Base-by-base conservation (phyloP, 163 green algal species). In the Scenedesmus sp. region DNA sequence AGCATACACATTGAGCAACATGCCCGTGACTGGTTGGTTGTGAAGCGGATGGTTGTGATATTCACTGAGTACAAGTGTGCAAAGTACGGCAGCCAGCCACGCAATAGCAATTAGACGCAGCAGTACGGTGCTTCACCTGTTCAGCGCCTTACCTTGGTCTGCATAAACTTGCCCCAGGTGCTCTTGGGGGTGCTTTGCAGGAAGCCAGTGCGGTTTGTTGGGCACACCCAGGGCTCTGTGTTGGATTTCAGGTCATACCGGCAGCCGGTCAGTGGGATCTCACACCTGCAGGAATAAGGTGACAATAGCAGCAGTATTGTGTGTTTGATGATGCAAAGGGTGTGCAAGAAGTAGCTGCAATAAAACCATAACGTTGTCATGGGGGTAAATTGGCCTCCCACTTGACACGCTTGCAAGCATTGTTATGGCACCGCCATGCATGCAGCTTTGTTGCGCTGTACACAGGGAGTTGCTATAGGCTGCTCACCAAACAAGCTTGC, bases 141-240 rank as follows among this genome's bases (percentile, higher is more conserved):
- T 34, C 66, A 18, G 18, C 16, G 18, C 16, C 66, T 76, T 76
- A 76, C 66, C 66, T 76, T 76, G 16, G 16, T 76, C 66, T 34
- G 66, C 66, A 76, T 76, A 7, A 9, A 13, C 66, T 20, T 20
- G 26, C 16, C 55, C 82, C 82, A 87, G 5, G 5, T 74, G 56
- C 2, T 76, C 4, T 16, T 23, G 56, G 56, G 5, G 55, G 46
- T 26, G n/a, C 82, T 73, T 10, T 20, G 64, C 55, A 73, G 7
- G n/a, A 74, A 87, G 13, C 82, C 82, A 23, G 10, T 73, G 55
- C 82, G 82, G 57, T 52, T 62, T 5, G 9, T 73, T 23, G 82
- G 82, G 56, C 82, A 87, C 20, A 57, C 18, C 82, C 82, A 87
- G 20, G 82, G 82, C n/a, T 87, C 57, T 74, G 82, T 76, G 57